Percentiles rank a stretch among this genome's conserved stretches.
These are phyloP conservation scores for Harringtonia aguacate DNA, from an alignment of 2,329 filamentous ascomycete genomes.

Conservation along the genomic window DNA sequence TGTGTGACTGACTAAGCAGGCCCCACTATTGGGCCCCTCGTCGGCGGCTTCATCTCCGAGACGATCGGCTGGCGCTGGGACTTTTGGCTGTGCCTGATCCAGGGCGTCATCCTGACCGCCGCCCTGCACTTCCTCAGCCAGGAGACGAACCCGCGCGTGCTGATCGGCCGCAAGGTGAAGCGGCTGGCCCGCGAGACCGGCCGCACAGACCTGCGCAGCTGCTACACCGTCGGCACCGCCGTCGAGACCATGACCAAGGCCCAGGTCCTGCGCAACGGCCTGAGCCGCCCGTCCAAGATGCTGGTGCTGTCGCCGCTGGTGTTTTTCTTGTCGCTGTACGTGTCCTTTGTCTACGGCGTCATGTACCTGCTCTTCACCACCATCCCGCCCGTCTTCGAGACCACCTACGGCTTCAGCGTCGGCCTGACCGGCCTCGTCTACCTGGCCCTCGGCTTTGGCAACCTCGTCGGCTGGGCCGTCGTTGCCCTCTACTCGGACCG, in stretches of 20 bases:
- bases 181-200: constrained; percentile 33
- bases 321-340: constrained; percentile 34
- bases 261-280: constrained; percentile 23
- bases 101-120: constrained; percentile 22
- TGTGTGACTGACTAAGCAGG: constrained; percentile 15
- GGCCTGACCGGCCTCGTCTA: constrained; percentile 36
- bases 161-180: constrained; percentile 37
- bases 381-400: constrained; percentile 35
- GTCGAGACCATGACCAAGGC: constrained; percentile 16
- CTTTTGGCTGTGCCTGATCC: constrained; percentile 40
- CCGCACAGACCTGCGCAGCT: constrained; percentile 32
- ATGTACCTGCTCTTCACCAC: constrained; percentile 43
- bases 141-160: constrained; percentile 38
- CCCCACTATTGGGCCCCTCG: constrained; percentile 34
- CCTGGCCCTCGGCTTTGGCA: constrained; percentile 28
- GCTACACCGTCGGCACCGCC: constrained; percentile 22
- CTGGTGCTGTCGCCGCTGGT: constrained; percentile 37
- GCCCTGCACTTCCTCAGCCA: constrained; percentile 29
- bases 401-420: constrained; percentile 33
- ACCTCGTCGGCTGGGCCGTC: constrained; percentile 16
- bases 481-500: constrained; percentile 23
- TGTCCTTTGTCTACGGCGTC: constrained; percentile 39
- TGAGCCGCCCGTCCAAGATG: constrained; percentile 41
- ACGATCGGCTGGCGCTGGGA: constrained; percentile 27
- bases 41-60: constrained; percentile 37